These are phyloP conservation scores for Deinandra increscens DNA, from an alignment of 129 eudicot genomes.

Conservation along the genomic window DNA sequence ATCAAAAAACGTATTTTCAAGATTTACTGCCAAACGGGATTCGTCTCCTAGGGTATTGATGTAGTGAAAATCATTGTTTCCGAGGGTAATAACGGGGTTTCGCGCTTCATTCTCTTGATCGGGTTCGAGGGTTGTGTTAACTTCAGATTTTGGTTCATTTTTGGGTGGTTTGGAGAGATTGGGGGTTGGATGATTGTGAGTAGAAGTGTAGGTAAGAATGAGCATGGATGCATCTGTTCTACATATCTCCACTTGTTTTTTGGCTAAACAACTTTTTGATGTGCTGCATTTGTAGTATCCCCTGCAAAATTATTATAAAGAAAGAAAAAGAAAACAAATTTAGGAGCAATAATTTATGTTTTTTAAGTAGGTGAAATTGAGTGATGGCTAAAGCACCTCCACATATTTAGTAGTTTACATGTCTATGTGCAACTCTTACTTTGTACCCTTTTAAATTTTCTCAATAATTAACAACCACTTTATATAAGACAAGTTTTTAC, in stretches of 20 bases:
- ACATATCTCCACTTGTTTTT: slow-evolving; percentile 89
- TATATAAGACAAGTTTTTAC: too few relatives aligned
- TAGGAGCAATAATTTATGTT: slow-evolving; percentile 15
- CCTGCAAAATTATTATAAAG: slow-evolving; percentile 46
- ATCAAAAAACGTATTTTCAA: slow-evolving; percentile 36
- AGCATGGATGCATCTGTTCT: slow-evolving; percentile 72
- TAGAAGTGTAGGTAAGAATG: slow-evolving; percentile 75
- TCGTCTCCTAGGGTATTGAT: slow-evolving; percentile 43
- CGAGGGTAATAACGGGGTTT: slow-evolving; percentile 17
- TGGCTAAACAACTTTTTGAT: slow-evolving; percentile 85
- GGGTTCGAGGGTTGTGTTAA: slow-evolving; percentile 22
- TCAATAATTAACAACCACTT: too few relatives aligned
- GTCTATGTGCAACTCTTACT: too few relatives aligned
- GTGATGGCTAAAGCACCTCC: slow-evolving; percentile 35
- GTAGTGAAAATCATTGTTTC: slow-evolving; percentile 46
- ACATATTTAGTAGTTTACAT: too few relatives aligned
- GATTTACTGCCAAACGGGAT: slow-evolving; percentile 32
- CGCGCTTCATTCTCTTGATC: slow-evolving; percentile 27
- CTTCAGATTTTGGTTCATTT: slow-evolving; percentile 11
- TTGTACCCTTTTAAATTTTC: too few relatives aligned
- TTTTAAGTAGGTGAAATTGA: slow-evolving; percentile 16
- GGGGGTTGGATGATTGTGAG: slow-evolving; percentile 75
- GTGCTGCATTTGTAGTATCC: slow-evolving; percentile 95
- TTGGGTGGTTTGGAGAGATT: slow-evolving; percentile 30
- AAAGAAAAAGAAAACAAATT: too few relatives aligned